phyloP scores from a whole-genome alignment of 441 rosid genomes.

The Erodium trifolium region DNA sequence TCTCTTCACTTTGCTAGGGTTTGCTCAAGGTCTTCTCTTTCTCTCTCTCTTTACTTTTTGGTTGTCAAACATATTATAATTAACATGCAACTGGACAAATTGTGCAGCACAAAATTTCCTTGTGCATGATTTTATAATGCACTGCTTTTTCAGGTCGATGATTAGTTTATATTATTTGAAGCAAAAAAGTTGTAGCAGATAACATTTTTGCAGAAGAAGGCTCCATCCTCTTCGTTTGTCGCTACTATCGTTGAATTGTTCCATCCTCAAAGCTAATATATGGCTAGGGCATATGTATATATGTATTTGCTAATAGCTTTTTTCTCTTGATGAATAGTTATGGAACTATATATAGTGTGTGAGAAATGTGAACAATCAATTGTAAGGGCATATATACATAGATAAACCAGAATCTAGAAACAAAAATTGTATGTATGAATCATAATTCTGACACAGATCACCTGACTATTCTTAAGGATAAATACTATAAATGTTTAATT shows the following conservation, averaged over 20 bases:
- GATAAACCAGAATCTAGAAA: too few relatives aligned
- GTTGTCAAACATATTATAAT: neutral
- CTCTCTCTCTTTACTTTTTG: neutral
- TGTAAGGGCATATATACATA: too few relatives aligned
- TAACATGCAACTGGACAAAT: neutral
- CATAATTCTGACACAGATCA: too few relatives aligned
- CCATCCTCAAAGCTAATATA: conserved; percentile 15
- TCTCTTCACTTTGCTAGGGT: neutral
- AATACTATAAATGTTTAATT: too few relatives aligned
- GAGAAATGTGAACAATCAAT: too few relatives aligned
- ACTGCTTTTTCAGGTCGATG: neutral
- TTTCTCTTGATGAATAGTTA: too few relatives aligned
- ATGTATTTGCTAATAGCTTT: too few relatives aligned
- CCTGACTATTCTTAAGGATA: too few relatives aligned
- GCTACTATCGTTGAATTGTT: conserved; percentile 36
- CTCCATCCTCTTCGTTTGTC: conserved; percentile 38
- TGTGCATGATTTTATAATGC: neutral
- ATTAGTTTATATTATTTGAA: conserved; percentile 19
- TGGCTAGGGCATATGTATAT: too few relatives aligned
- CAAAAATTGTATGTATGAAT: too few relatives aligned
- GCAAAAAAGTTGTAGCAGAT: neutral
- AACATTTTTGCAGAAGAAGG: conserved; percentile 19
- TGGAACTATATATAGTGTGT: too few relatives aligned
- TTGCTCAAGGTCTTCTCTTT: too few relatives aligned
- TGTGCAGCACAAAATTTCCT: neutral